phyloP scores from a whole-genome alignment of 768 basidiomycete genomes.

The Strobilomyces confusus region DNA sequence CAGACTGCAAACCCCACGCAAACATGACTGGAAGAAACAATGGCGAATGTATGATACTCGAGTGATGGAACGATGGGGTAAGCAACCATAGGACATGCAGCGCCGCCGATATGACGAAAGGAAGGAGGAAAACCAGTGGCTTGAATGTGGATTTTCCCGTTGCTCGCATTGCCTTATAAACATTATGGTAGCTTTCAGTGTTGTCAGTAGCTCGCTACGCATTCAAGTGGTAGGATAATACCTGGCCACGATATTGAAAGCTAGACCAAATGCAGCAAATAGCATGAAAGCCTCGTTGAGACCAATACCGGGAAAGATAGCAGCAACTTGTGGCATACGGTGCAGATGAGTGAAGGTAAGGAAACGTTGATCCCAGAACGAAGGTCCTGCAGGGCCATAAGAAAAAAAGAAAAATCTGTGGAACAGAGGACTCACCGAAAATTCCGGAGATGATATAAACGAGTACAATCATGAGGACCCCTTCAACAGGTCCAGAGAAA shows the following conservation, averaged over 20 bases:
- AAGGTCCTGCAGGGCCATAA: constrained; percentile 49
- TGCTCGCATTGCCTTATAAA: constrained; percentile 53
- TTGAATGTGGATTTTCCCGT: constrained; percentile 38
- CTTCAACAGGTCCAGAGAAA: constrained; percentile 96
- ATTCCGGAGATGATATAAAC: constrained; percentile 80
- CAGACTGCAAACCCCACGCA: constrained; percentile 91
- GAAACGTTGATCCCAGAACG: constrained; percentile 75
- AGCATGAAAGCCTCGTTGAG: constrained; percentile 89
- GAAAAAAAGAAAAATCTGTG: neutral
- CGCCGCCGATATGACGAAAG: constrained; percentile 67
- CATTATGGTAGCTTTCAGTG: constrained; percentile 69
- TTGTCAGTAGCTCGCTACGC: constrained; percentile 2
- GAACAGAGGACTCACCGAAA: constrained; percentile 45
- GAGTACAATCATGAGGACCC: constrained; percentile 78
- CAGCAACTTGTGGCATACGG: constrained; percentile 42
- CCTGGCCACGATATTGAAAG: constrained; percentile 78
- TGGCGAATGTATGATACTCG: constrained; percentile 69
- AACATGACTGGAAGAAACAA: constrained; percentile 85
- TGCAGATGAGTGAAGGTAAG: constrained; percentile 57
- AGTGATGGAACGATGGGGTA: constrained; percentile 55
- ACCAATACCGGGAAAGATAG: constrained; percentile 57
- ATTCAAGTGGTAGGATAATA: constrained; percentile 19
- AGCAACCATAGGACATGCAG: constrained; percentile 82
- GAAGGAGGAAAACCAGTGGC: constrained; percentile 74
- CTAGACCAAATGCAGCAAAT: constrained; percentile 64